Evolutionary conservation across 192 early-diverging fungal genomes (phyloP), one percentile per base, ranked within the genome.

Genomic region (Podochytrium sp.): DNA sequence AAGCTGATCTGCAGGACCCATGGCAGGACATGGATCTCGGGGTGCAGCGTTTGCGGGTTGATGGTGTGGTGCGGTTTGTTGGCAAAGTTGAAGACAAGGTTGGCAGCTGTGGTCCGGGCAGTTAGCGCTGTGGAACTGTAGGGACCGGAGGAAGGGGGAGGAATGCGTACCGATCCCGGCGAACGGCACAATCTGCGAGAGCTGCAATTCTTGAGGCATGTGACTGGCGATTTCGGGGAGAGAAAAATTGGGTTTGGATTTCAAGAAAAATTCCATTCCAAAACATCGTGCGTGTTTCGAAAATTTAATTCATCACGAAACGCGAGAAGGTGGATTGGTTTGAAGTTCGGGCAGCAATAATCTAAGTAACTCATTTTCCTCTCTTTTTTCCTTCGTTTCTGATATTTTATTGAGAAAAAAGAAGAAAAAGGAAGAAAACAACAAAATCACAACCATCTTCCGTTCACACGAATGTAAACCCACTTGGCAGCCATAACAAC

Each of bases 1-100:
- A 30, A 67, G 38, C 47, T 33, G 64, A 75, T 75, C 34, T 75
- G 64, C 16, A 75, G 40, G 25, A 66, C 64, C 74, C 74, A 75
- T 27, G 74, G 62, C 27, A 75, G 64, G 40, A 75, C 43, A 38
- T 67, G 74, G 53, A 75, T 52, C 29, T 75, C 74, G 6, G 5
- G 63, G 4, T 67, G 18, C 1, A 20, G 23, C 16, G 49, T 69
- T 35, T 55, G 50, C 39, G 53, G 58, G 41, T 61, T 72, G 16
- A 65, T 23, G 20, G 42, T 33, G 41, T 75, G 64, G 18, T 47
- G 33, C 6, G 74, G 74, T 37, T 59, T 65, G 33, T 75, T 65
- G 6, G 30, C 1, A 7, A 37, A 72, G 20, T 47, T 35, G 35
- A 64, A 75, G 62, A 75, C 37, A 33, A 75, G 10, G 39, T 59